Evolutionary conservation across 2,329 filamentous ascomycete genomes (phyloP).

Genomic region (Stemphylium lycopersici): DNA sequence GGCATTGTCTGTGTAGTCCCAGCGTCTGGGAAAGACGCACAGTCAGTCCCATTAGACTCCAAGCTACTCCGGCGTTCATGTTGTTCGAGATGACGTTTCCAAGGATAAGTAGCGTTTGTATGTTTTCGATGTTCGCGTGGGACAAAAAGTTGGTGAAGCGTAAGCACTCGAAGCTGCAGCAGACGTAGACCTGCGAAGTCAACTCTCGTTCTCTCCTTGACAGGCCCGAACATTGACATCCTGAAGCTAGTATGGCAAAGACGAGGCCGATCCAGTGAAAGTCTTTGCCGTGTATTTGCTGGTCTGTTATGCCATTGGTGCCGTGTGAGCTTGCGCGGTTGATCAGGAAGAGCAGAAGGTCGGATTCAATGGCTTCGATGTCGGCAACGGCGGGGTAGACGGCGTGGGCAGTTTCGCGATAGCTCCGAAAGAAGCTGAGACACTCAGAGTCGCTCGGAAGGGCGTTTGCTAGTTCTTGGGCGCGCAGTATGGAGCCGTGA

Average conservation of each 20-base stretch:
- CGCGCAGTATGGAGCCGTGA: slow-evolving; percentile 63
- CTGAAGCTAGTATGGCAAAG: slow-evolving; percentile 67
- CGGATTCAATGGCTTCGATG: slow-evolving; percentile 60
- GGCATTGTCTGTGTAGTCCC: slow-evolving; percentile 65
- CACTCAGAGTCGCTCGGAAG: slow-evolving; percentile 65
- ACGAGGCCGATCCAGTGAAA: slow-evolving; percentile 65
- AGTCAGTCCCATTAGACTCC: slow-evolving; percentile 65
- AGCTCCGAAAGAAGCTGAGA: slow-evolving; percentile 62
- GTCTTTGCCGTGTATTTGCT: slow-evolving; percentile 63
- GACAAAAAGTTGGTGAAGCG: slow-evolving; percentile 69
- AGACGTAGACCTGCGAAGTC: slow-evolving; percentile 69
- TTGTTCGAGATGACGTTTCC: slow-evolving; percentile 68
- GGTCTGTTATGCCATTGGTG: slow-evolving; percentile 55
- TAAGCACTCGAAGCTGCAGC: slow-evolving; percentile 69
- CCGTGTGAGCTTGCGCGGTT: slow-evolving; percentile 56
- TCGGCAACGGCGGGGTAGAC: slow-evolving; percentile 68
- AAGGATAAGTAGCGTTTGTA: slow-evolving; percentile 67
- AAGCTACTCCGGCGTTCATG: slow-evolving; percentile 69
- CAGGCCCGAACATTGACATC: slow-evolving; percentile 65
- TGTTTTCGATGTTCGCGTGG: slow-evolving; percentile 65
- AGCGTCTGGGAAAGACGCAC: slow-evolving; percentile 66
- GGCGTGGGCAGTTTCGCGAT: slow-evolving; percentile 64
- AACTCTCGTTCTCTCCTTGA: slow-evolving; percentile 65
- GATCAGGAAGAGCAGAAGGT: slow-evolving; percentile 60
- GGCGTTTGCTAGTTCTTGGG: slow-evolving; percentile 64